Evolutionary conservation across 2,329 filamentous ascomycete genomes (phyloP), one percentile per base, ranked within the genome.

Genomic region (Esteya vermicola): DNA sequence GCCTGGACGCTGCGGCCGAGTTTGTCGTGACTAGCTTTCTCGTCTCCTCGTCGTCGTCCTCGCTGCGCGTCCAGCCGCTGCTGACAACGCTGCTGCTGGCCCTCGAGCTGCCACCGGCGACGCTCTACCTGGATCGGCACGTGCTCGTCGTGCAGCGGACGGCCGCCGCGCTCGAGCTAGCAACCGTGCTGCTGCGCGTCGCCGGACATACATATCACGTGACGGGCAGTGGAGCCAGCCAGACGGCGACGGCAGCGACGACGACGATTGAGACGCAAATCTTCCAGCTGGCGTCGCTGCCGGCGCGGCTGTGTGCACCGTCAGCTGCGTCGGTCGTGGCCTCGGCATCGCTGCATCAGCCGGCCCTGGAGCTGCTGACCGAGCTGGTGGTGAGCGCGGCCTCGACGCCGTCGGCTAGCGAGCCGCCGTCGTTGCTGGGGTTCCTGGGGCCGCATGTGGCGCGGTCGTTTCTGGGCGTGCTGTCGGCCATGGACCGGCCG

Each of bases 361-460:
- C 78, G 2, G 72, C 81, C 1, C 68, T 88, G 25, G 66, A 70
- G 21, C 62, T 95, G 3, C 63, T 94, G 8, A 78, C 86, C 45
- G 73, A 78, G 10, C 61, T 94, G 16, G 76, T 94, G 22, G 67
- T 78, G 33, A 78, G 72, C 47, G 79, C 81, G 20, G 75, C 78
- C 20, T 74, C 74, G 45, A 63, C 68, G 14, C 62, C 70, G 21
- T 73, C 74, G 44, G 63, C 68, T 23, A 69, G 68, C n/a, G 86
- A 95, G 49, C 85, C 88, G 1, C 84, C 85, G n/a, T 95, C 89
- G 7, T 68, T 98, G n/a, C 73, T 98, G 19, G 88, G 88, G 25
- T 85, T 93, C 53, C 66, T 98, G 7, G 86, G 86, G 2, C 72
- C 85, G 9, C 77, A 85, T 41, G 78, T 85, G 9, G 84, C 88